A percentile compares a stretch with the other conserved stretches of the same genome.
phyloP scores from a whole-genome alignment of 305 asterid genomes.

The Fraxinus paxiana region DNA sequence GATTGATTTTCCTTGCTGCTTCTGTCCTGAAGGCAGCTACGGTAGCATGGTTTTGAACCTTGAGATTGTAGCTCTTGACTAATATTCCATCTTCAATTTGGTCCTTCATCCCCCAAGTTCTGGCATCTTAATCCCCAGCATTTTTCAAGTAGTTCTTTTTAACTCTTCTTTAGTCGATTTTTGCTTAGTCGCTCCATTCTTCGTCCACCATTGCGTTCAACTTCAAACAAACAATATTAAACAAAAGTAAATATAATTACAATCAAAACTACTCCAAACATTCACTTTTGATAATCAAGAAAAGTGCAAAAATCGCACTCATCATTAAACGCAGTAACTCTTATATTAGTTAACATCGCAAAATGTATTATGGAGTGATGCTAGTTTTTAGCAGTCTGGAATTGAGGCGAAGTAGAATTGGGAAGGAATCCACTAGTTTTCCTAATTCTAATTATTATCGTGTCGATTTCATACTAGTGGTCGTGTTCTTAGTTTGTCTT shows the following conservation, averaged over 20 bases:
- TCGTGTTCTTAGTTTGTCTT: not conserved
- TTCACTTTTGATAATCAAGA: no score
- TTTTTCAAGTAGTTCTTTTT: not conserved
- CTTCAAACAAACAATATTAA: not conserved
- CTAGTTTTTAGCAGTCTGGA: not conserved
- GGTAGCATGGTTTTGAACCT: no score
- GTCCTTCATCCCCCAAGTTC: not conserved
- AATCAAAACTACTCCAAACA: not conserved
- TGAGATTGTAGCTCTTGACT: no score
- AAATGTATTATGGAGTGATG: not conserved
- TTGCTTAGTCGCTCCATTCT: not conserved
- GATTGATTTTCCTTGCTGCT: no score
- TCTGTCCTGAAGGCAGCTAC: no score
- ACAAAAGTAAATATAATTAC: no score
- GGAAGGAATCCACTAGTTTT: not conserved
- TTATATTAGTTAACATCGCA: not conserved
- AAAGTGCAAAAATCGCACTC: not conserved
- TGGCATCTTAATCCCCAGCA: not conserved
- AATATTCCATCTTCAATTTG: no score
- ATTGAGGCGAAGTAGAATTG: not conserved
- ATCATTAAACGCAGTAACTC: not conserved
- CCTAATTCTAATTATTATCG: no score
- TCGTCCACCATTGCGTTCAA: not conserved
- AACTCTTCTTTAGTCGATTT: not conserved
- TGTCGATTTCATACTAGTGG: no score